Base-by-base conservation (phyloP, 345 rosid species). In the Eucalyptus dawsonii region DNA sequence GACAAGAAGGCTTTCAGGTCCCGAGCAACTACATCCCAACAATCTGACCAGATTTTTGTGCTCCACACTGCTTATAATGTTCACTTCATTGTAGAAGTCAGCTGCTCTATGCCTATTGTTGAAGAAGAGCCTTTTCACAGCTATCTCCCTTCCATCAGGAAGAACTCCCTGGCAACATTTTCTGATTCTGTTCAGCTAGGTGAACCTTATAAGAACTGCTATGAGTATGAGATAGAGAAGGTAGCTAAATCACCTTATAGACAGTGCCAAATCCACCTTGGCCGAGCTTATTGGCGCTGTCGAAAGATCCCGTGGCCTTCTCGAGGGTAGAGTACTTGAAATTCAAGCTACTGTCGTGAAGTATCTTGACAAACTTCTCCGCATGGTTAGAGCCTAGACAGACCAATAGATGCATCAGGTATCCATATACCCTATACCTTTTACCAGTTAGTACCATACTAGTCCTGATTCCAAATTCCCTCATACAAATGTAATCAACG, bases 241-340 rank as follows among this genome's bases (percentile, higher is more conserved):
- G 58, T 16, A 58, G 80, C 49, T 40, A 88, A 88, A 51, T 72
- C 89, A 95, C 99, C 97, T 97, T 97, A 90, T 97, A 97, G 51
- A 97, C 99, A 87, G 98, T 94, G 87, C 99, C 99, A 85, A 95
- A 97, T 50, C 98, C 99, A 80, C 99, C 99, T 90, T 97, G 99
- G 86, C 99, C 99, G 40, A 97, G 98, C 93, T 97, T 97, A 93
- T 97, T 97, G 22, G 90, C 93, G 4, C 69, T 89, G 49, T 92
- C 95, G 86, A 97, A 97, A 8, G 96, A 95, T 87, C 92, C 96
- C 14, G 99, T 97, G 6, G 99, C 98, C 72, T 94, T 97, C 94
- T 97, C 99, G 5, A 97, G 94, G 45, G 95, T 95, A 11, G 99
- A 96, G 93, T 95, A 97, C 90, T 97, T 97, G 94, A 97, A 97